Conservation (phyloP, 352 stramenopile species). For the Phytophthora palmivora region DNA sequence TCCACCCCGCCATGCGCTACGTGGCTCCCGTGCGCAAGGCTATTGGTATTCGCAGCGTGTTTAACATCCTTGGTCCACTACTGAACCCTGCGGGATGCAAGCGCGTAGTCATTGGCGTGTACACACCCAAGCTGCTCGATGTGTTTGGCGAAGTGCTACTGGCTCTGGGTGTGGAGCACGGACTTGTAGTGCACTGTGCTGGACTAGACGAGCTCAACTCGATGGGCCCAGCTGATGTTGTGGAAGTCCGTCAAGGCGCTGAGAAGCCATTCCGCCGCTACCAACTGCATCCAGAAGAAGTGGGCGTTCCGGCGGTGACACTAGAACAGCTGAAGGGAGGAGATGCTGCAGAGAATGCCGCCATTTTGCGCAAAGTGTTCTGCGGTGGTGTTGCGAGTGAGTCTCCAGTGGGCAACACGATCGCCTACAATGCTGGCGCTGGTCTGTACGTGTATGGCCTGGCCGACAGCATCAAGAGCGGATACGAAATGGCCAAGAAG, state of each 20-base stretch:
- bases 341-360: constrained; percentile 95
- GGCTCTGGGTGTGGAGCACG: constrained; percentile 96
- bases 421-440: constrained; percentile 98
- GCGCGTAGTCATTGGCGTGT: constrained; percentile 98
- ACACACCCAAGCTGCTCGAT: constrained; percentile 93
- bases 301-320: constrained; percentile 93
- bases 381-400: constrained; percentile 87
- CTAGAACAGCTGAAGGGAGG: constrained; percentile 96
- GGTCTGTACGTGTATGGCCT: constrained; percentile 98
- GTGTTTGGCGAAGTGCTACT: constrained; percentile 87
- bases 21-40: constrained; percentile 96
- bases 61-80: constrained; percentile 99
- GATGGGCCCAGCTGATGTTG: constrained; percentile 89
- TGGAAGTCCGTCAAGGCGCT: constrained; percentile 67
- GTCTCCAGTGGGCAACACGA: constrained; percentile 96
- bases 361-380: constrained; percentile 90
- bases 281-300: constrained; percentile 55
- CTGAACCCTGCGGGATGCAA: constrained; percentile 97
- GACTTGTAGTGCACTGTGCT: constrained; percentile 97
- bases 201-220: constrained; percentile 99
- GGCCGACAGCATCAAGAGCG: constrained; percentile 87
- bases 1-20: constrained; percentile 96
- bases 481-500: constrained; percentile 84
- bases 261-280: constrained; percentile 54
- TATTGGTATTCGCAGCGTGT: constrained; percentile 96